phyloP scores from a whole-genome alignment of 1,284 basidiomycete species.

The Fomitiporia mediterranea region DNA sequence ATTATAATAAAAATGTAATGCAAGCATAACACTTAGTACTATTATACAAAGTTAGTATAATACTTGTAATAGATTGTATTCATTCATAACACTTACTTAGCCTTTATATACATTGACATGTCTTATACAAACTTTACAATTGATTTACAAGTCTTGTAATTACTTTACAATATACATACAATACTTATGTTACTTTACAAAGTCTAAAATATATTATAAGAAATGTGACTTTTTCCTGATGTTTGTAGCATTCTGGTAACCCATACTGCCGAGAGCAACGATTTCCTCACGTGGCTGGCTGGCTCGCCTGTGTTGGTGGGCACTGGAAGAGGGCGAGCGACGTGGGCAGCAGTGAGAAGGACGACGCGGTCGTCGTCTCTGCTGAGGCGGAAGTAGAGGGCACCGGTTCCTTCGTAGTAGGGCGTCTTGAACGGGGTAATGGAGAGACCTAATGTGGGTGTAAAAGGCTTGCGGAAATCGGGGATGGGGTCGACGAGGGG shows the following conservation, averaged over 20 bases:
- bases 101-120: no score
- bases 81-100: no score
- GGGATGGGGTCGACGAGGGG: conserved; percentile 23
- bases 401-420: conserved; percentile 32
- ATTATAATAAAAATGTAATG: no score
- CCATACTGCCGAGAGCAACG: conserved; percentile 28
- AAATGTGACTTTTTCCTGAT: no score
- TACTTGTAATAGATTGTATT: no score
- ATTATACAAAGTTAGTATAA: no score
- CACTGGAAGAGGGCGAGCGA: conserved; percentile 25
- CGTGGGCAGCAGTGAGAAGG: conserved; percentile 36
- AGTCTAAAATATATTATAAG: no score
- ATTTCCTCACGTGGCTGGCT: conserved; percentile 30
- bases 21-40: no score
- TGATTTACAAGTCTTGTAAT: no score
- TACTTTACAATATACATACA: no score
- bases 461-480: conserved; percentile 29
- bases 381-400: conserved; percentile 37
- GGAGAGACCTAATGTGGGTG: conserved; percentile 31
- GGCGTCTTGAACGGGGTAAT: conserved; percentile 27
- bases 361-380: conserved; percentile 34
- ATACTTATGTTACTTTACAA: no score
- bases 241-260: conserved; percentile 31
- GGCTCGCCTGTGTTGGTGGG: conserved; percentile 19
- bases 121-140: no score